phyloP scores from a whole-genome alignment of 345 rosid species.

The Eucalyptus cloeziana region DNA sequence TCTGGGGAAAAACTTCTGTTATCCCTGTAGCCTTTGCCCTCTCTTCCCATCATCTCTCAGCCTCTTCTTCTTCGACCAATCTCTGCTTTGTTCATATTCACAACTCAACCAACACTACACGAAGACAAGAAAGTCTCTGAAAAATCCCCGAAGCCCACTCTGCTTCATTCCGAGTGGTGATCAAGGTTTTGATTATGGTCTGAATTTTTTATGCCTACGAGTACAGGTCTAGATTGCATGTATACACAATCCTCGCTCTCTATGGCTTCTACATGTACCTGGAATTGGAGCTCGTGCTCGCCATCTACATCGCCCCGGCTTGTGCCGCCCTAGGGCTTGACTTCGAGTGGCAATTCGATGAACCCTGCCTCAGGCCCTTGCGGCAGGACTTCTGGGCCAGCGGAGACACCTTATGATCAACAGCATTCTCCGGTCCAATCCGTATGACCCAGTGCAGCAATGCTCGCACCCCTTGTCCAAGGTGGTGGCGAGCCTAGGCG shows the following conservation, averaged over 20 bases:
- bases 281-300: background rate
- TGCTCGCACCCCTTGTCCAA: background rate
- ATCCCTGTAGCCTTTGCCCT: background rate
- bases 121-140: background rate
- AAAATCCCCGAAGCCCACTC: background rate
- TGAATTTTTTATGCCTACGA: background rate
- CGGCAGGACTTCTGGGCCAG: background rate
- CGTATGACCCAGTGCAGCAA: background rate
- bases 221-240: background rate
- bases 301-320: background rate
- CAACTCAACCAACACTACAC: background rate
- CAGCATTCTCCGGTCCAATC: background rate
- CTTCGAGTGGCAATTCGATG: background rate
- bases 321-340: background rate
- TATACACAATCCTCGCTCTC: background rate
- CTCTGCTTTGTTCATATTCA: background rate
- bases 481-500: background rate
- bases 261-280: background rate
- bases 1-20: background rate
- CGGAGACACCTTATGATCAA: background rate
- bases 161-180: fast-evolving
- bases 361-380: background rate
- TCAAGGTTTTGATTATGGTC: background rate
- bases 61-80: background rate
- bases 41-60: background rate